Conservation (phyloP, 192 early-diverging fungal genomes). For the Coemansia sp. region DNA sequence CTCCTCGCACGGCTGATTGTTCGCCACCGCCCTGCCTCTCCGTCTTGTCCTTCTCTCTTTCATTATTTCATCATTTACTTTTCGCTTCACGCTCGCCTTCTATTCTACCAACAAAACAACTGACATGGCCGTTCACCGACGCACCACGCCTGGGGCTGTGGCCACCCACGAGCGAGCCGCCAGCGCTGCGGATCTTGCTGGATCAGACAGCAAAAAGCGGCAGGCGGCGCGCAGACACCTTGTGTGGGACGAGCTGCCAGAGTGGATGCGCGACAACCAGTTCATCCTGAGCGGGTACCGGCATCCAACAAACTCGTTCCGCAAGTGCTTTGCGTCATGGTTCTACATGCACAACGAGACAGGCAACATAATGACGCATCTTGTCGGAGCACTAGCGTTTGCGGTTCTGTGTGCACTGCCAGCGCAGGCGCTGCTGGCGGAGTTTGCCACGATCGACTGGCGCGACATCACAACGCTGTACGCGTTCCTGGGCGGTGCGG, state of each 20-base stretch:
- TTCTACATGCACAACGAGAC: conserved; percentile 91
- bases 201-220: conserved; percentile 5
- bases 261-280: conserved; percentile 84
- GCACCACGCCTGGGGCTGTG: conserved; percentile 1
- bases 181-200: not conserved
- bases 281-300: conserved; percentile 83
- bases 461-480: conserved; percentile 71
- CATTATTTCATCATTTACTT: not conserved
- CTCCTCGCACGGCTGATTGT: not conserved
- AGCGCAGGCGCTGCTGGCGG: conserved; percentile 39
- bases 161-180: not conserved
- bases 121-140: not conserved
- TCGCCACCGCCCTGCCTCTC: not conserved
- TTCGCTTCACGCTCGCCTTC: not conserved
- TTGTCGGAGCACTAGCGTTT: conserved; percentile 69
- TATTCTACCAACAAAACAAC: not conserved
- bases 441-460: conserved; percentile 58
- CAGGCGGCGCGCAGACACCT: conserved; percentile 21
- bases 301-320: conserved; percentile 71
- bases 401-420: conserved; percentile 56
- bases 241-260: conserved; percentile 59
- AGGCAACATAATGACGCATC: conserved; percentile 89
- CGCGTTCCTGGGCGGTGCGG: conserved; percentile 72
- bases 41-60: not conserved
- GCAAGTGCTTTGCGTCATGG: conserved; percentile 70